Evolutionary conservation across 106 monocot genomes (phyloP).

Genomic region (Allium sativum): DNA sequence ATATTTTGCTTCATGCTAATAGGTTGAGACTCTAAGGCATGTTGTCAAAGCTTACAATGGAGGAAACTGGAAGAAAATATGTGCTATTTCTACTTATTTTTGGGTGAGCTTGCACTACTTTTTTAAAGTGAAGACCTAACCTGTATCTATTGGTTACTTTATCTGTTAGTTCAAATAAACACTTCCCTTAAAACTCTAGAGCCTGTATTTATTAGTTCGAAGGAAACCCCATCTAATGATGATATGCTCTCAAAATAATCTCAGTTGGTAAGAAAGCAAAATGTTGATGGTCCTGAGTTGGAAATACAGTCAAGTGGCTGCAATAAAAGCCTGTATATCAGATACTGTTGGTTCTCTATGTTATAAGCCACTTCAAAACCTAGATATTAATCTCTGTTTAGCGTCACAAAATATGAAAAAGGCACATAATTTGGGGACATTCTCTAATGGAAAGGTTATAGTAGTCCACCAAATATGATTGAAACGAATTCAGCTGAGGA

Average conservation of each 20-base stretch:
- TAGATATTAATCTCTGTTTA: constrained; percentile 12
- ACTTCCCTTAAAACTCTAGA: constrained; percentile 2
- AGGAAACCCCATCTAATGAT: not conserved
- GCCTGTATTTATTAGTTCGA: constrained; percentile 7
- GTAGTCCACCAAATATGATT: not conserved
- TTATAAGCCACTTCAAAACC: constrained; percentile 36
- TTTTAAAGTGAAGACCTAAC: not conserved
- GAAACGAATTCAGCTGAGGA: not conserved
- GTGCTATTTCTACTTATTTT: constrained; percentile 17
- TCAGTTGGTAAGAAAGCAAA: constrained; percentile 7
- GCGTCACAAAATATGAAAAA: constrained; percentile 1
- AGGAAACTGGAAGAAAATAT: constrained; percentile 92
- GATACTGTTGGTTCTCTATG: constrained; percentile 28
- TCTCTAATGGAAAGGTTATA: too few relatives aligned
- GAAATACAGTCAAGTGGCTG: not conserved
- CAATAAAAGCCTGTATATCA: not conserved
- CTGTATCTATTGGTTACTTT: too few relatives aligned
- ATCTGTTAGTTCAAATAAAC: not conserved
- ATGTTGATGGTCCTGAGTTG: constrained; percentile 2
- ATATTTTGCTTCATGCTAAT: constrained; percentile 1
- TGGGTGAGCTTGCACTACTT: not conserved
- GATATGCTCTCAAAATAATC: constrained; percentile 1
- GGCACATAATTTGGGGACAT: too few relatives aligned
- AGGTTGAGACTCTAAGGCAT: constrained; percentile 73
- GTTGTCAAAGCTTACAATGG: constrained; percentile 66